Conservation (phyloP, 257 asterid species). For the Capsicum chinense region DNA sequence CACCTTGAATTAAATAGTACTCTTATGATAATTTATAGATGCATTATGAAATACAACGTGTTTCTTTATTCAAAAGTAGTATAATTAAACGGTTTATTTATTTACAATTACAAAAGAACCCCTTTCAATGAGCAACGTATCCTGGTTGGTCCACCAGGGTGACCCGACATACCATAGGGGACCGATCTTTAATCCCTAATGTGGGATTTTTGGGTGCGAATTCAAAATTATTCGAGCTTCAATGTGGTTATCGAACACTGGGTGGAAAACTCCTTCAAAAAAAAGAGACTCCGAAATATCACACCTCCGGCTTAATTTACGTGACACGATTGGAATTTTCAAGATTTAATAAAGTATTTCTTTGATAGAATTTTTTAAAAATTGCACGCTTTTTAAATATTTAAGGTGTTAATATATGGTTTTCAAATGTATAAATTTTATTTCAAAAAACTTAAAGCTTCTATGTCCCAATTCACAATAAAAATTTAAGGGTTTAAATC, state of each 20-base stretch:
- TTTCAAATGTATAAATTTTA: too few relatives aligned
- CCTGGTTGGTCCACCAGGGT: not conserved
- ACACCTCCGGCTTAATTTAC: not conserved
- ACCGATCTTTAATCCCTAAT: not conserved
- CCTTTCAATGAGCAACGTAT: not conserved
- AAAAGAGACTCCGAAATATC: not conserved
- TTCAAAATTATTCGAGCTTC: too few relatives aligned
- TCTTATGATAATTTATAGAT: not conserved
- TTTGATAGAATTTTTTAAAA: not conserved
- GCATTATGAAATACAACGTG: not conserved
- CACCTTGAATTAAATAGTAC: not conserved
- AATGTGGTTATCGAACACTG: too few relatives aligned
- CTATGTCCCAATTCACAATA: too few relatives aligned
- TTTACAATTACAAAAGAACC: not conserved
- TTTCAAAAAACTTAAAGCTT: too few relatives aligned
- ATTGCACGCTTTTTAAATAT: too few relatives aligned
- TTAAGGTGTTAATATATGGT: too few relatives aligned
- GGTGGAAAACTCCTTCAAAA: too few relatives aligned
- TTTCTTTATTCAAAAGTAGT: not conserved
- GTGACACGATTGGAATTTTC: accelerated
- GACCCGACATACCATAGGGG: not conserved
- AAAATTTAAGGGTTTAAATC: too few relatives aligned
- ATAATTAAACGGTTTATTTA: not conserved
- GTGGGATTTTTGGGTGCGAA: too few relatives aligned
- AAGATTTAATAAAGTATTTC: not conserved